Percentiles rank a stretch among this genome's conserved stretches.
phyloP scores from a whole-genome alignment of 345 rosid species.

The Raphanus sativus region DNA sequence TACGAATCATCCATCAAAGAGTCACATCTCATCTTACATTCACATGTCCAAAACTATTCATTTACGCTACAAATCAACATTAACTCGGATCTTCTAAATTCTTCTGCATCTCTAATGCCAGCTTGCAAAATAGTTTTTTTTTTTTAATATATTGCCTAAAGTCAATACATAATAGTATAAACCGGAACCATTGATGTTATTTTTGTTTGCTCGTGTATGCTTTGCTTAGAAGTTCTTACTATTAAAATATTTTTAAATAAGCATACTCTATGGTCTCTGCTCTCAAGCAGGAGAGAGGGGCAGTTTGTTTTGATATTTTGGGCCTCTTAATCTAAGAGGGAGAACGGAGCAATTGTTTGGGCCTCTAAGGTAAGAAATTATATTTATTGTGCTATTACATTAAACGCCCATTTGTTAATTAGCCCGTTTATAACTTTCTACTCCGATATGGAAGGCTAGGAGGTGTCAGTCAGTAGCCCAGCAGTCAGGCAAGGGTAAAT shows the following conservation, averaged over 20 bases:
- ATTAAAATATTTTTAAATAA: not conserved
- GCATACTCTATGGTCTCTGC: not conserved
- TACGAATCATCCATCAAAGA: slow-evolving; percentile 30
- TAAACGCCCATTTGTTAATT: not conserved
- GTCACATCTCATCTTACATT: slow-evolving; percentile 38
- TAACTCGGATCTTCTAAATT: slow-evolving; percentile 16
- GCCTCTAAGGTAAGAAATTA: not conserved
- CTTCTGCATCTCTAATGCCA: slow-evolving; percentile 11
- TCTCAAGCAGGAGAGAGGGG: not conserved
- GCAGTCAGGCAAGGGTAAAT: not conserved
- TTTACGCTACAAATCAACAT: slow-evolving; percentile 18
- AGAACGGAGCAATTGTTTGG: not conserved
- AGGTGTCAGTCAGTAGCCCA: not conserved
- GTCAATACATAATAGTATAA: slow-evolving; percentile 1
- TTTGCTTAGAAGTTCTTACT: not conserved
- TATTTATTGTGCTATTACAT: not conserved
- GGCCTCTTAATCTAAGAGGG: not conserved
- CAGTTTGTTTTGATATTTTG: not conserved
- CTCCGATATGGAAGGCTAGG: not conserved
- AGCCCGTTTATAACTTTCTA: not conserved
- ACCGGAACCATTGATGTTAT: not conserved
- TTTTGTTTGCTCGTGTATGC: not conserved
- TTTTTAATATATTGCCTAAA: not conserved
- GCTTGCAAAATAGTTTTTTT: slow-evolving; percentile 20
- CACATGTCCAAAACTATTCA: slow-evolving; percentile 40